Evolutionary conservation across 176 grass and related monocot species (phyloP).

Genomic region (Pontederia paniculata): DNA sequence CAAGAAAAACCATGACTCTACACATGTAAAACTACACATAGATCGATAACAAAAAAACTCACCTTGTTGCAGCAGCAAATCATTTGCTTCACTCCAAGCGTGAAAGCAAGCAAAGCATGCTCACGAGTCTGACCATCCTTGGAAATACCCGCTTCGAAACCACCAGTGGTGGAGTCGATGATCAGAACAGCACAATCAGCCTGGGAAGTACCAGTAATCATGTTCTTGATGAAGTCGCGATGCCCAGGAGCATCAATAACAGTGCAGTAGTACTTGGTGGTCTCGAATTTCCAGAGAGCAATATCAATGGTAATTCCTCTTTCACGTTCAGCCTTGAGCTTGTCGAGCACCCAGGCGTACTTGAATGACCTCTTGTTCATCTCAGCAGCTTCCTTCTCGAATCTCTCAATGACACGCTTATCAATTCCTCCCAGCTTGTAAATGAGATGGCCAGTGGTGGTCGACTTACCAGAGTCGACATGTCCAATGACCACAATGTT

Average conservation of each 20-base stretch:
- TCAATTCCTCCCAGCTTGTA: conserved; percentile 39
- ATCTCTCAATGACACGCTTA: conserved; percentile 37
- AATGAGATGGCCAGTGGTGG: conserved; percentile 34
- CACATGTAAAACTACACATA: not conserved
- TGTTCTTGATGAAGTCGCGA: conserved; percentile 42
- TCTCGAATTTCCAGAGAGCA: conserved; percentile 42
- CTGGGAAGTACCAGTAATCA: conserved; percentile 43
- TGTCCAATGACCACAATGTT: conserved; percentile 7
- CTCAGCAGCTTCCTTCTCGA: conserved; percentile 42
- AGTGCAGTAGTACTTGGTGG: conserved; percentile 40
- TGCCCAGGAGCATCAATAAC: conserved; percentile 37
- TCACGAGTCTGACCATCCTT: conserved; percentile 44
- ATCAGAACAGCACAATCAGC: conserved; percentile 37
- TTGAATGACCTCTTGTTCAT: conserved; percentile 49
- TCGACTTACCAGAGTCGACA: conserved; percentile 1
- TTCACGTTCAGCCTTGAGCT: conserved; percentile 38
- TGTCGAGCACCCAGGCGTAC: conserved; percentile 40
- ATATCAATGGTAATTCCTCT: conserved; percentile 38
- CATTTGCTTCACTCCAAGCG: conserved; percentile 37
- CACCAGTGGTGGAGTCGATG: conserved; percentile 40
- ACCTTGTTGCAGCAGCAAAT: conserved; percentile 45
- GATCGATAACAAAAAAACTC: not conserved
- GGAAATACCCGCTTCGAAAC: conserved; percentile 39
- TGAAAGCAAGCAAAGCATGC: conserved; percentile 34
- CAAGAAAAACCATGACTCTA: not conserved